Percentiles rank a stretch among this genome's conserved stretches.
These are phyloP conservation scores for Dendrocalamus sinicus DNA, from an alignment of 176 grass and related monocot genomes.

Conservation along the genomic window DNA sequence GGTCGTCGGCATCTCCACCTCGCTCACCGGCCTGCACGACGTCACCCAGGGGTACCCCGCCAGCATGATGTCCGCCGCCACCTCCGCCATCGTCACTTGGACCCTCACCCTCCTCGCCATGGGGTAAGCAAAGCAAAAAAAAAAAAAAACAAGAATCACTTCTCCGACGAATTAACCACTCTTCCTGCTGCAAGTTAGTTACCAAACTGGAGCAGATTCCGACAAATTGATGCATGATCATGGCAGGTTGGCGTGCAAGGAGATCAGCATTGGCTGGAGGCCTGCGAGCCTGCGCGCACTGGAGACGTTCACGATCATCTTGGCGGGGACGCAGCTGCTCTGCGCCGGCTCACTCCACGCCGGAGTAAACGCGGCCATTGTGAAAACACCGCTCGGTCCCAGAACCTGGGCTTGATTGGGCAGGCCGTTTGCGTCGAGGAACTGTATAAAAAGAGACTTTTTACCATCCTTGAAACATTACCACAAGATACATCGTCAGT, in stretches of 20 bases:
- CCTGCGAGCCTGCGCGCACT: constrained; percentile 64
- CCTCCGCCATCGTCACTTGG: constrained; percentile 69
- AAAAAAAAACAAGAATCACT: background rate
- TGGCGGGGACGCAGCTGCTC: constrained; percentile 76
- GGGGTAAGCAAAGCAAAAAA: constrained; percentile 51
- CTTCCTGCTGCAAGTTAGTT: background rate
- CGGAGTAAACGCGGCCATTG: constrained; percentile 24
- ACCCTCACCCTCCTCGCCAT: constrained; percentile 85
- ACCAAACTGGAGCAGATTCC: background rate
- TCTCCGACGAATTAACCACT: background rate
- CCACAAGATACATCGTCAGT: no score
- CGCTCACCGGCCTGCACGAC: constrained; percentile 75
- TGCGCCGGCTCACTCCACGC: constrained; percentile 73
- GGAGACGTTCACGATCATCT: constrained; percentile 81
- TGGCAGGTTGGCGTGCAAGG: constrained; percentile 86
- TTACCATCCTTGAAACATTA: no score
- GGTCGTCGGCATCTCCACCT: constrained; percentile 78
- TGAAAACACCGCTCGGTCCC: background rate
- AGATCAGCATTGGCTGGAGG: constrained; percentile 78
- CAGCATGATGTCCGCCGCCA: constrained; percentile 71
- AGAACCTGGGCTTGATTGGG: constrained; percentile 6
- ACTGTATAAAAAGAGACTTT: background rate
- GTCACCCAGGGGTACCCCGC: constrained; percentile 44
- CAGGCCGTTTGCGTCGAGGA: background rate
- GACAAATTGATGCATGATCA: background rate